A percentile compares a stretch with the other conserved stretches of the same genome.
Conservation (phyloP, 768 basidiomycete genomes). For the Trametes cingulata region DNA sequence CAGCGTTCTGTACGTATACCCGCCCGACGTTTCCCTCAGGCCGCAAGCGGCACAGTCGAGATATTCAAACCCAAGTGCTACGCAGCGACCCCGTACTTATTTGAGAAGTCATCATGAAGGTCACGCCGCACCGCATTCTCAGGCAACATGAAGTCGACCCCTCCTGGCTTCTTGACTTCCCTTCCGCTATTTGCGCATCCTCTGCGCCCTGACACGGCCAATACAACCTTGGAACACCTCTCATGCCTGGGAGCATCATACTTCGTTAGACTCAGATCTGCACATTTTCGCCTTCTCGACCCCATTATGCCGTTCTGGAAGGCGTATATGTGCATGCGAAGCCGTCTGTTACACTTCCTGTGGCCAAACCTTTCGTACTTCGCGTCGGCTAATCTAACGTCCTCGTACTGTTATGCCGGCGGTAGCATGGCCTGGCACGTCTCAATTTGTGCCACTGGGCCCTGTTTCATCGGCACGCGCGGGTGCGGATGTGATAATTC, state of each 20-base stretch:
- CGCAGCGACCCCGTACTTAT: background rate
- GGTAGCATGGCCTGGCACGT: background rate
- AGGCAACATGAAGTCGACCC: background rate
- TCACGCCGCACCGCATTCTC: background rate
- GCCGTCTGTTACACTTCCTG: background rate
- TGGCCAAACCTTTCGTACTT: background rate
- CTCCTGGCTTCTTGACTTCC: background rate
- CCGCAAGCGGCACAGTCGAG: no score
- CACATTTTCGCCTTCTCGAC: slow-evolving; percentile 1
- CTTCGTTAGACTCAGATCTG: slow-evolving; percentile 15
- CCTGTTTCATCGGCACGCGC: slow-evolving; percentile 6
- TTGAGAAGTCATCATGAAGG: background rate
- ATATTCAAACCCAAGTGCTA: no score
- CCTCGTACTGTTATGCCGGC: background rate
- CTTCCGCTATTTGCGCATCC: background rate
- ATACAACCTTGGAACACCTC: background rate
- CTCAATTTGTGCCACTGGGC: background rate
- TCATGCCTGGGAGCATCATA: slow-evolving; percentile 6
- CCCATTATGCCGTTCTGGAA: background rate
- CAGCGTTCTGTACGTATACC: no score
- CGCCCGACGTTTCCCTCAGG: no score
- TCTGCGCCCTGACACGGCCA: background rate
- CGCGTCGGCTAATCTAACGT: background rate
- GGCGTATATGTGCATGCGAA: slow-evolving; percentile 1
- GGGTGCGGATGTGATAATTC: background rate